phyloP scores from a whole-genome alignment of 164 flowering plant genomes.

The Platanus orientalis region DNA sequence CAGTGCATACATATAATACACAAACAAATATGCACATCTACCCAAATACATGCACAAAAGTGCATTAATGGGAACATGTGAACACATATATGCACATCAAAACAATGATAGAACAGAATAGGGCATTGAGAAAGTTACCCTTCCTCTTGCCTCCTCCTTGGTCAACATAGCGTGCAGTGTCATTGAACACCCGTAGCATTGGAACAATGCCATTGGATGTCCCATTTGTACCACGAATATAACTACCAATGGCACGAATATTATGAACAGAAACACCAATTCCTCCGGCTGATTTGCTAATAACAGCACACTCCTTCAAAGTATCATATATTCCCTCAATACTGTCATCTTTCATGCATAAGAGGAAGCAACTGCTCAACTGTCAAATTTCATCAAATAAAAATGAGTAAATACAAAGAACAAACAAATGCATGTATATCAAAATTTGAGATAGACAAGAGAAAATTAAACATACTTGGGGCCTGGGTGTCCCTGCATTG shows the following conservation, averaged over 20 bases:
- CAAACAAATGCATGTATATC: not conserved
- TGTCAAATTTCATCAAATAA: constrained; percentile 21
- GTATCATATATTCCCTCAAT: constrained; percentile 85
- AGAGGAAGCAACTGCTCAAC: constrained; percentile 78
- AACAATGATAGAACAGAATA: not conserved
- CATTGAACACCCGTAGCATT: constrained; percentile 80
- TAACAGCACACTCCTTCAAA: constrained; percentile 75
- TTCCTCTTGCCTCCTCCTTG: constrained; percentile 93
- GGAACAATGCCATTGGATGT: constrained; percentile 72
- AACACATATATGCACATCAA: not conserved
- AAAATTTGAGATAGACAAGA: not conserved
- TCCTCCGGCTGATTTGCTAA: constrained; percentile 83
- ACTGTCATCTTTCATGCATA: constrained; percentile 81
- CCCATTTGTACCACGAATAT: constrained; percentile 85
- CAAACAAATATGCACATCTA: not conserved
- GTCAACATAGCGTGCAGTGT: constrained; percentile 85
- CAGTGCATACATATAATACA: not conserved
- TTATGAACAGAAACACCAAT: constrained; percentile 81
- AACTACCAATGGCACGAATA: constrained; percentile 78
- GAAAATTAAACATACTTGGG: constrained; percentile 46
- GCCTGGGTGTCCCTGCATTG: constrained; percentile 80
- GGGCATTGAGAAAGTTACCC: constrained; percentile 30
- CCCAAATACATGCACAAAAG: not conserved
- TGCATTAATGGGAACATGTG: not conserved
- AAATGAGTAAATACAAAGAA: not conserved